Evolutionary conservation across 805 yeast species (phyloP), one percentile per base, ranked within the genome.

Genomic region (Metschnikowia borealis): DNA sequence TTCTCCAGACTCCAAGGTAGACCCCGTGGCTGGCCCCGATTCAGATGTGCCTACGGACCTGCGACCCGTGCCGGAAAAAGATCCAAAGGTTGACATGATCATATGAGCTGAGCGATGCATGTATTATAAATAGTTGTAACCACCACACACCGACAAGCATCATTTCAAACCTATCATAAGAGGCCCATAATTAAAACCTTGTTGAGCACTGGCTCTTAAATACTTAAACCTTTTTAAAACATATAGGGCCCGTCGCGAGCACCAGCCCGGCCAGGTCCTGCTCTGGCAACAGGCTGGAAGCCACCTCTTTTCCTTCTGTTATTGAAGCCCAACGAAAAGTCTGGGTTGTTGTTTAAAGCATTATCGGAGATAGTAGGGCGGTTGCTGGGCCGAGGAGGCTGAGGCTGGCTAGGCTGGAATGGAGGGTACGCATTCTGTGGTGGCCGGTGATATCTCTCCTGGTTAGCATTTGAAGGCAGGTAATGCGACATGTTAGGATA

Each of bases 341-440:
- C 77, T 0, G 78, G 78, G 52, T 73, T 73, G 45, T 58, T 63
- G 43, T 62, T 66, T 54, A 73, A 65, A 3, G 65, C 73, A 51
- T 60, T 67, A 48, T 73, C 77, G 1, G 76, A 67, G 14, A 69
- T 63, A 4, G 75, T 68, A 3, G 69, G 66, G 7, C 49, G 54
- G 65, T 41, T 32, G 54, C 56, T 44, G 56, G 66, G 50, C 57
- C 56, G 49, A 53, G 57, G 32, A 40, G 49, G 47, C 34, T 47
- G 49, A 35, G 38, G 53, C 15, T 48, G 49, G 31, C 15, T 20
- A 7, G 17, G 45, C 31, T 33, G 45, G 32, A 21, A 46, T 31
- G 46, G 52, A 7, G 50, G 56, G 36, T 40, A 56, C 38, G 33
- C 42, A 36, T 35, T 41, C 29, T 44, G 44, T 8, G 45, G 31